A percentile compares a stretch with the other conserved stretches of the same genome.
phyloP scores from a whole-genome alignment of 2,329 filamentous ascomycete genomes.

The Aureobasidium namibiae region DNA sequence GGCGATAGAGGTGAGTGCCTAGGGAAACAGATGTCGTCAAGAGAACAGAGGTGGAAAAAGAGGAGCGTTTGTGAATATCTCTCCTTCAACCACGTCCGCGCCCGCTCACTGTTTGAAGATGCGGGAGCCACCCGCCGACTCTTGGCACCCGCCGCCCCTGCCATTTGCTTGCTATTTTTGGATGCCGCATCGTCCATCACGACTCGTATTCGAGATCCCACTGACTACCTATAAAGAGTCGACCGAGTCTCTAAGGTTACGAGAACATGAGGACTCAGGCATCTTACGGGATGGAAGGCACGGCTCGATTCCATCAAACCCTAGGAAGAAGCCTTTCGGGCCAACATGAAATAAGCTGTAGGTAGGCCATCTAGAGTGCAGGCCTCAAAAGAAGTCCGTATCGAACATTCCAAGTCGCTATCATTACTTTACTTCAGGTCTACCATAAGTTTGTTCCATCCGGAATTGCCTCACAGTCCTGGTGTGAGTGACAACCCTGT shows the following conservation, averaged over 20 bases:
- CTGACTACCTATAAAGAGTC: neutral
- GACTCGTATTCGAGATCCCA: too few relatives aligned
- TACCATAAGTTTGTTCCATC: neutral
- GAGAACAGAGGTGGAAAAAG: neutral
- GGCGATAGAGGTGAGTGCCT: neutral
- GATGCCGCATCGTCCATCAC: neutral
- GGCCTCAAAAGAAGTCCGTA: neutral
- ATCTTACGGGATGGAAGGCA: neutral
- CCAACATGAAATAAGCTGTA: neutral
- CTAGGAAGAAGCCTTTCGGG: neutral
- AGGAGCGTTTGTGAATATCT: neutral
- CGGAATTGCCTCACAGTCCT: slow-evolving; percentile 12
- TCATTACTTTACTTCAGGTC: too few relatives aligned
- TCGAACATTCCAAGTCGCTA: neutral
- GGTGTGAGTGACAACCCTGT: too few relatives aligned
- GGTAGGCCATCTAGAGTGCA: neutral
- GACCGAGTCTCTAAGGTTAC: neutral
- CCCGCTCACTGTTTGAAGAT: slow-evolving; percentile 5
- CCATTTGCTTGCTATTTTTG: slow-evolving; percentile 8
- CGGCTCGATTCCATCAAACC: neutral
- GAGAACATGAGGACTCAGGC: neutral
- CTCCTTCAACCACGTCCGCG: neutral
- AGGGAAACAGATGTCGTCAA: neutral
- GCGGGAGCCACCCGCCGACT: neutral
- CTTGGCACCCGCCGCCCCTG: slow-evolving; percentile 8